Evolutionary conservation across 305 asterid genomes (phyloP), one percentile per base, ranked within the genome.

Genomic region (Nicotiana rustica): DNA sequence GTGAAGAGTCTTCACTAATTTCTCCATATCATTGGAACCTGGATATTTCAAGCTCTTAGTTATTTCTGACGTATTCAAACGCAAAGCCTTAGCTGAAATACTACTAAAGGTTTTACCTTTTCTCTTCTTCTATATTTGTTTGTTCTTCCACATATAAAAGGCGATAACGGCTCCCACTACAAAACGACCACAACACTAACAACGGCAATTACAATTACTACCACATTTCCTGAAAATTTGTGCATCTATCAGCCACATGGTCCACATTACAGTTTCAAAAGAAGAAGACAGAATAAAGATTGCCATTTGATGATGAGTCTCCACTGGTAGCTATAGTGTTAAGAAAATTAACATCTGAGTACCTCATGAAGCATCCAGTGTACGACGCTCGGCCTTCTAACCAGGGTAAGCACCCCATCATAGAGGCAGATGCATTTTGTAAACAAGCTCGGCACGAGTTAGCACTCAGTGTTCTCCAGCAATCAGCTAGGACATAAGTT

Each of bases 291-390:
- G 4, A 47, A 15, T 52, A 62, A 38, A 75, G 1, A 25, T 77
- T 83, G 36, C 81, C 86, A 49, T 86, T 89, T 0, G 92, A 85
- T 29, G 79, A 73, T n/a, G 78, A 87, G 49, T 80, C 80, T 56
- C 81, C 82, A 44, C 38, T 76, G 71, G 44, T 25, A 13, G 86
- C 84, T 5, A 89, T 80, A 9, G 88, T 83, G 80, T 87, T 87
- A 59, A 86, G 85, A 70, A 87, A 87, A 75, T 87, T 83, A 29
- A 79, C 81, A 70, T 89, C 89, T 0, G 92, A 89, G 73, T 89
- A 89, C 67, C 92, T 87, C 89, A 89, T 77, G 87, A 87, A 89
- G 86, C 92, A 89, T 44, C 92, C 90, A 0, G 92, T 87, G 65
- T 89, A 78, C 80, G 87, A 77, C 3, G 88, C 90, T 69, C 89